Conservation (phyloP, 495 filamentous ascomycete species). For the Durotheca rogersii region DNA sequence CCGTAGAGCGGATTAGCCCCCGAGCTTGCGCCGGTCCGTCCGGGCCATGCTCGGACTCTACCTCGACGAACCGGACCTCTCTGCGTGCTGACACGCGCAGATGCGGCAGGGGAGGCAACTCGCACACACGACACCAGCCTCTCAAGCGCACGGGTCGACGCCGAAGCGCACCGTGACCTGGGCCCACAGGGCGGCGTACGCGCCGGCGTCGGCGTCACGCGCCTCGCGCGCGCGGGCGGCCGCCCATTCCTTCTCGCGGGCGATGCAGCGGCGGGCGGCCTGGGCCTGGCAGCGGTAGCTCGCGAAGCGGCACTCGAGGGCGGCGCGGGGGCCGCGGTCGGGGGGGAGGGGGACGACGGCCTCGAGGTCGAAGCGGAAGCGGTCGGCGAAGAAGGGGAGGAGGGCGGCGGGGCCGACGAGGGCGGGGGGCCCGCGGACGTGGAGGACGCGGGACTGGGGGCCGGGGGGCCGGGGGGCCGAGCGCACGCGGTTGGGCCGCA, state of each 20-base stretch:
- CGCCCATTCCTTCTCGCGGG: slow-evolving; percentile 27
- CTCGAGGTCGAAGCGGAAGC: slow-evolving; percentile 46
- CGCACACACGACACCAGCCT: too few species aligned
- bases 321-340: slow-evolving; percentile 3
- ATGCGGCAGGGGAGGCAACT: too few species aligned
- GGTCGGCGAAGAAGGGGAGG: slow-evolving; percentile 36
- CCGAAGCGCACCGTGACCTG: slow-evolving; percentile 20
- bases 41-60: too few species aligned
- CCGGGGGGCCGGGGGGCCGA: slow-evolving; percentile 10
- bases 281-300: slow-evolving; percentile 47
- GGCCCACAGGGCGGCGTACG: slow-evolving; percentile 4
- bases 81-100: too few species aligned
- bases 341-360: slow-evolving; percentile 39
- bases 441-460: slow-evolving; percentile 33
- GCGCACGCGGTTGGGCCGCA: slow-evolving; percentile 24
- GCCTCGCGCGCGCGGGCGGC: too few species aligned
- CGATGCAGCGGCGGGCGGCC: slow-evolving; percentile 38
- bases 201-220: too few species aligned
- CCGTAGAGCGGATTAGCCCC: too few species aligned
- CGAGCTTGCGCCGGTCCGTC: too few species aligned
- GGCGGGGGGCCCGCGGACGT: slow-evolving; percentile 35
- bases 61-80: too few species aligned
- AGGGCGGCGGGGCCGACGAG: slow-evolving; percentile 36
- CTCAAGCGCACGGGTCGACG: slow-evolving; percentile 22
- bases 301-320: slow-evolving; percentile 44